Evolutionary conservation across 1,139 yeast species (phyloP).

Genomic region (Saccharomyces pastorianus): DNA sequence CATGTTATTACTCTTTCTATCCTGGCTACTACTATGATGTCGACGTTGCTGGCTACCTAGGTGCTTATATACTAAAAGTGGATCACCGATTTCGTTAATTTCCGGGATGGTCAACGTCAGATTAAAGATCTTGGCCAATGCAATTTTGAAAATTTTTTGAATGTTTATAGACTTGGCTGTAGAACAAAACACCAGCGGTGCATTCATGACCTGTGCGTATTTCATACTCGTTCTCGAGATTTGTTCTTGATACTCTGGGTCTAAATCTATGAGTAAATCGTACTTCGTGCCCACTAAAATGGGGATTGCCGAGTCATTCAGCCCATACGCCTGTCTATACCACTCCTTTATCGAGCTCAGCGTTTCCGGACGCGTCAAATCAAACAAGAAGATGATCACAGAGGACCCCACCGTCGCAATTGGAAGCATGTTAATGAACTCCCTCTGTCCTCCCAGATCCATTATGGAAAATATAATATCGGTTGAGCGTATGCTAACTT

Average conservation of each 20-base stretch:
- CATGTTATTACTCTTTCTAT: neutral
- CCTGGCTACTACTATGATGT: neutral
- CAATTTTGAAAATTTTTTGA: constrained; percentile 87
- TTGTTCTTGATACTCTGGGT: constrained; percentile 76
- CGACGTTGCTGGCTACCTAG: constrained; percentile 16
- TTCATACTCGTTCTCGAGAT: constrained; percentile 78
- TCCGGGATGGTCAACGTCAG: constrained; percentile 78
- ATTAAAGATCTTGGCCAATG: constrained; percentile 87
- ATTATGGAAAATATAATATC: constrained; percentile 88
- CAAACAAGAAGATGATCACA: constrained; percentile 87
- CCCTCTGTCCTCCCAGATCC: constrained; percentile 97
- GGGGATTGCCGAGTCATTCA: constrained; percentile 88
- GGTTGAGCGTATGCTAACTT: constrained; percentile 77
- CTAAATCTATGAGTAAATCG: constrained; percentile 75
- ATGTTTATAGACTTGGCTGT: constrained; percentile 90
- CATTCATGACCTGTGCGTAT: constrained; percentile 86
- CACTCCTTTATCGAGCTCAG: constrained; percentile 84
- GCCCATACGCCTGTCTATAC: constrained; percentile 90
- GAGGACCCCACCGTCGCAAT: constrained; percentile 90
- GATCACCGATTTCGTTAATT: constrained; percentile 77
- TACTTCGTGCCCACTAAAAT: constrained; percentile 90
- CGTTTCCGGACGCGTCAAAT: constrained; percentile 79
- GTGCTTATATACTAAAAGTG: constrained; percentile 62
- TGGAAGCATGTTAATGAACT: constrained; percentile 93
- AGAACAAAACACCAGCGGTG: constrained; percentile 84